These are phyloP conservation scores for Martensiomyces pterosporus DNA, from an alignment of 192 early-diverging fungal genomes.

Conservation along the genomic window DNA sequence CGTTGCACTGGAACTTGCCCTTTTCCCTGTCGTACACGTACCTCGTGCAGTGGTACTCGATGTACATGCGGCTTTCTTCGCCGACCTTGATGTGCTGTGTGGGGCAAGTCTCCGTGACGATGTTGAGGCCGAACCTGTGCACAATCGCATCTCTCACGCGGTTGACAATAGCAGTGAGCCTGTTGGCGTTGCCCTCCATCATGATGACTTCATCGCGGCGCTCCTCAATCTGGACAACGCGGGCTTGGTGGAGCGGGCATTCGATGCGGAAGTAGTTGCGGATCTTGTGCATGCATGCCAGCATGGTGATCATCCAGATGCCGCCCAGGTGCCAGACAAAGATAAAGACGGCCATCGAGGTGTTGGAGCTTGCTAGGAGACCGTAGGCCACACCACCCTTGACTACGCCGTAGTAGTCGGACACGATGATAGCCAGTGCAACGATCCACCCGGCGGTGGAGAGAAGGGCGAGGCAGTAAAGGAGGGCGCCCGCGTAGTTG, in stretches of 20 bases:
- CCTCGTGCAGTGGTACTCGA: constrained; percentile 76
- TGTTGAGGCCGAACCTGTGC: constrained; percentile 29
- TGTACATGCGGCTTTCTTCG: constrained; percentile 39
- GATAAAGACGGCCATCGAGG: constrained; percentile 62
- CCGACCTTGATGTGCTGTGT: constrained; percentile 41
- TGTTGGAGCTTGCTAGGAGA: constrained; percentile 59
- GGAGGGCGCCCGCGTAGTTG: constrained; percentile 53
- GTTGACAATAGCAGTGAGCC: constrained; percentile 38
- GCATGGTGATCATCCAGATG: constrained; percentile 64
- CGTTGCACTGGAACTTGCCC: constrained; percentile 54
- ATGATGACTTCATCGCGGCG: constrained; percentile 49
- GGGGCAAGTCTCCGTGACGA: constrained; percentile 38
- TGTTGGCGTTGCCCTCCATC: constrained; percentile 49
- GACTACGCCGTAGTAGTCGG: constrained; percentile 71
- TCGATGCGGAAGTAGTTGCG: constrained; percentile 72
- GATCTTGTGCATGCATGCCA: constrained; percentile 42
- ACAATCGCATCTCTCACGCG: constrained; percentile 36
- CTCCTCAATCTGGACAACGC: constrained; percentile 56
- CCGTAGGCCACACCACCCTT: constrained; percentile 51
- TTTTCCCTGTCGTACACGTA: constrained; percentile 59
- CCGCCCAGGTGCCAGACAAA: constrained; percentile 69
- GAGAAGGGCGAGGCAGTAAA: constrained; percentile 48
- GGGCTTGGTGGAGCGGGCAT: constrained; percentile 43
- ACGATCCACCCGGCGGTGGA: constrained; percentile 64
- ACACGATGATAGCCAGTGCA: constrained; percentile 61